Evolutionary conservation across 2,329 filamentous ascomycete species (phyloP).

Genomic region (Fusarium miscanthi): DNA sequence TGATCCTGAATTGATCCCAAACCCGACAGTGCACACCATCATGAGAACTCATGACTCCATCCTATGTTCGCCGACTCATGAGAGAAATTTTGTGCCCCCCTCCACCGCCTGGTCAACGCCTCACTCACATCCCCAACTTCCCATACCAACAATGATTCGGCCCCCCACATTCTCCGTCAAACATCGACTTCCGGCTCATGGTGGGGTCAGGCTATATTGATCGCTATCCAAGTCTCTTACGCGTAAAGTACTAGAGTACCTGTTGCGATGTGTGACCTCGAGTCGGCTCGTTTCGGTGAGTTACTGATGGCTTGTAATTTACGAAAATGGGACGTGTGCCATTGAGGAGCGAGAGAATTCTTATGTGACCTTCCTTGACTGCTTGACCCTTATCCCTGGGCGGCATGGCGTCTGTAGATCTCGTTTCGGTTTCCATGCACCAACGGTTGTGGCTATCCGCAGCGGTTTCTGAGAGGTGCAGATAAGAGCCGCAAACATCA

Average conservation of each 20-base stretch:
- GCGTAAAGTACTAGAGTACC: slow-evolving; percentile 22
- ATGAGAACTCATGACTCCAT: slow-evolving; percentile 20
- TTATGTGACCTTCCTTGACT: slow-evolving; percentile 2
- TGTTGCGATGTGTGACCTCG: slow-evolving; percentile 8
- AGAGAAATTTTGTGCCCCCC: slow-evolving; percentile 37
- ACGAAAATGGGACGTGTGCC: slow-evolving; percentile 13
- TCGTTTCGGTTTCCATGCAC: slow-evolving; percentile 34
- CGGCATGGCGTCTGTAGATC: slow-evolving; percentile 38
- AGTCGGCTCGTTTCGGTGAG: slow-evolving; percentile 28
- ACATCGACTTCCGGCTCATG: slow-evolving; percentile 38
- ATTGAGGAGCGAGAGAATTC: slow-evolving; percentile 21
- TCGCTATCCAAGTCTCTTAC: slow-evolving; percentile 18
- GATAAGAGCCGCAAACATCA: slow-evolving; percentile 37
- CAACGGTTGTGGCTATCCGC: slow-evolving; percentile 34
- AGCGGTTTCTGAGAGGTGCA: slow-evolving; percentile 20
- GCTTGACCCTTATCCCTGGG: slow-evolving; percentile 28
- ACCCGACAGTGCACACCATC: neutral
- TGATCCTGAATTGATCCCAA: neutral
- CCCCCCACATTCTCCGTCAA: slow-evolving; percentile 44
- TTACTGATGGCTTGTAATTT: slow-evolving; percentile 19
- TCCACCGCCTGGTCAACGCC: slow-evolving; percentile 40
- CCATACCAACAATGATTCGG: slow-evolving; percentile 34
- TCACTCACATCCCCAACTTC: slow-evolving; percentile 37
- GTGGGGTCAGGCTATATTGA: slow-evolving; percentile 36
- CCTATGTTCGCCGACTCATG: slow-evolving; percentile 2